phyloP scores from a whole-genome alignment of 139 green algal genomes.

The Closterium sp. region DNA sequence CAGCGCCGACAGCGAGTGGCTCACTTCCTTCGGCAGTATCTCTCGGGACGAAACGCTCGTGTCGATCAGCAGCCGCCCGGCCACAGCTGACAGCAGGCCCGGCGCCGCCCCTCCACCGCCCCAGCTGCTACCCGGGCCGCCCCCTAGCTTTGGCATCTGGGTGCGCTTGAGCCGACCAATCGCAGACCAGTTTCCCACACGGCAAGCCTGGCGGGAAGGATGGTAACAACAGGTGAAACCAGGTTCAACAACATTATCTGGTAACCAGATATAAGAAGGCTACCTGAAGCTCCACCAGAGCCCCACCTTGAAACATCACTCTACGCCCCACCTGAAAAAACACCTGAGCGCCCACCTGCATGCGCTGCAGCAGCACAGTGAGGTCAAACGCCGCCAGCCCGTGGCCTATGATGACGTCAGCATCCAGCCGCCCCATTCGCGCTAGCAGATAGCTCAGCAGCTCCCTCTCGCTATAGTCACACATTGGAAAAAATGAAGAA shows the following conservation, averaged over 20 bases:
- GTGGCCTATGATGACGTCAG: slow-evolving; percentile 94
- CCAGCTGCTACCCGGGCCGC: slow-evolving; percentile 65
- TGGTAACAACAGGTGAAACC: too few relatives aligned
- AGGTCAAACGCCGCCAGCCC: slow-evolving; percentile 92
- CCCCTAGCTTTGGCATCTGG: slow-evolving; percentile 79
- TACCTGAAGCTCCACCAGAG: too few relatives aligned
- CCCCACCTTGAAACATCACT: background rate
- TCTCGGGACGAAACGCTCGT: slow-evolving; percentile 91
- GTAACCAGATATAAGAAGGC: too few relatives aligned
- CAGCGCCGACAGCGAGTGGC: slow-evolving; percentile 90
- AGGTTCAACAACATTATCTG: too few relatives aligned
- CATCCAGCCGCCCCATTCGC: slow-evolving; percentile 76
- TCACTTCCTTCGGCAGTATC: slow-evolving; percentile 82
- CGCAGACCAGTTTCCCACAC: slow-evolving; percentile 89
- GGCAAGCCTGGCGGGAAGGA: slow-evolving; percentile 38
- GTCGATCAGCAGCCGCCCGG: slow-evolving; percentile 91
- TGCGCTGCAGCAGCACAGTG: slow-evolving; percentile 83
- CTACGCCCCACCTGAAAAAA: background rate
- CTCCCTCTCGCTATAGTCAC: slow-evolving; percentile 71
- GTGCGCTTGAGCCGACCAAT: slow-evolving; percentile 89
- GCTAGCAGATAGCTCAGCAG: slow-evolving; percentile 87
- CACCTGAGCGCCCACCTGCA: slow-evolving; percentile 2
- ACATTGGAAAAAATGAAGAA: background rate
- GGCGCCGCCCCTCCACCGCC: slow-evolving; percentile 82
- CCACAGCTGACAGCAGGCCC: slow-evolving; percentile 66